Percentiles rank a stretch among this genome's conserved stretches.
These are phyloP conservation scores for Termitomyces sp. DNA, from an alignment of 768 basidiomycete species.

Conservation along the genomic window DNA sequence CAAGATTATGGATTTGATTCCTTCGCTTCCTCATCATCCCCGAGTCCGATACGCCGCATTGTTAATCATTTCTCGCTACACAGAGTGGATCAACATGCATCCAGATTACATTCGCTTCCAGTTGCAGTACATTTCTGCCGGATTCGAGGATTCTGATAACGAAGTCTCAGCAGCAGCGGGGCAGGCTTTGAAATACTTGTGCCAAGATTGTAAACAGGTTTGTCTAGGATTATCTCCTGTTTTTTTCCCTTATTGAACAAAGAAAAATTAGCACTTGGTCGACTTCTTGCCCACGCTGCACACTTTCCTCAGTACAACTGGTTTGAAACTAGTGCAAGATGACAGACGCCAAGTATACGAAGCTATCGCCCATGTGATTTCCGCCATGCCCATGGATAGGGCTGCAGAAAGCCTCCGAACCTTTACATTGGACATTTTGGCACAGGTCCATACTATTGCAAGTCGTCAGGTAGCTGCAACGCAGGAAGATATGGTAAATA, in stretches of 20 bases:
- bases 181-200: constrained; percentile 93
- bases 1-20: constrained; percentile 93
- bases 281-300: constrained; percentile 91
- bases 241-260: background rate
- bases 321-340: constrained; percentile 74
- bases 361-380: constrained; percentile 93
- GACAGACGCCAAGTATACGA: constrained; percentile 92
- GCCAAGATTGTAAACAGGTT: constrained; percentile 92
- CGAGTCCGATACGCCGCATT: constrained; percentile 93
- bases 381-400: constrained; percentile 86
- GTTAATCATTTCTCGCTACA: constrained; percentile 92
- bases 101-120: constrained; percentile 82
- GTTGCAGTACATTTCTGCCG: constrained; percentile 86
- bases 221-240: background rate
- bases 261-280: constrained; percentile 65
- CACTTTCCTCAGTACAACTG: constrained; percentile 77
- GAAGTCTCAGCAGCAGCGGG: constrained; percentile 94
- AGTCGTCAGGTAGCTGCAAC: constrained; percentile 49
- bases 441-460: constrained; percentile 63
- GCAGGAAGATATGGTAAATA: constrained; percentile 64
- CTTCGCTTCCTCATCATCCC: constrained; percentile 84
- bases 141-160: constrained; percentile 75
- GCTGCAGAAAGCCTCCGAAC: constrained; percentile 83
- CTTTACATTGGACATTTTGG: constrained; percentile 82
- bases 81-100: constrained; percentile 92